phyloP scores from a whole-genome alignment of 805 yeast genomes.

The Myxozyma geophila region DNA sequence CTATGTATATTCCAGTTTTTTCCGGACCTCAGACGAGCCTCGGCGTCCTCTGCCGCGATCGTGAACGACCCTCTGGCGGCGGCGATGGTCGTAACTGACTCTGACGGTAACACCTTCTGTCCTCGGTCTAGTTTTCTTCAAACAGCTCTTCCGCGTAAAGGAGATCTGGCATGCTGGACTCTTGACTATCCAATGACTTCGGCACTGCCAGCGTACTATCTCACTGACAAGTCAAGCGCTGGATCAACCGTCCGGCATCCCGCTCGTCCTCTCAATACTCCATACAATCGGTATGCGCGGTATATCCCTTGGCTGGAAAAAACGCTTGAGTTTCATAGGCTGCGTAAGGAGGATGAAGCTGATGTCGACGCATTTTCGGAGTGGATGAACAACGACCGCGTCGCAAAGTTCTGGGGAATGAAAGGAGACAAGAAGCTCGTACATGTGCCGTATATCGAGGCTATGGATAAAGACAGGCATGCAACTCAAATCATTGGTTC shows the following conservation, averaged over 20 bases:
- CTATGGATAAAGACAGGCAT: slow-evolving; percentile 31
- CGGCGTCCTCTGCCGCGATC: neutral
- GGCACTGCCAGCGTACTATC: neutral
- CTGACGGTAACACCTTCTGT: neutral
- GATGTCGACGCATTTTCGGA: slow-evolving; percentile 29
- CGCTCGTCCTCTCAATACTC: slow-evolving; percentile 2
- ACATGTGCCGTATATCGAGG: slow-evolving; percentile 33
- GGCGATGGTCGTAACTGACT: neutral
- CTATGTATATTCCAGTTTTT: neutral
- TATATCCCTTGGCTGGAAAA: slow-evolving; percentile 33
- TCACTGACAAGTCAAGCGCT: slow-evolving; percentile 3
- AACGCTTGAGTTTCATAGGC: slow-evolving; percentile 21
- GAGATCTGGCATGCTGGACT: neutral
- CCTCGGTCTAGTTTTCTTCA: slow-evolving; percentile 7
- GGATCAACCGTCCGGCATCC: slow-evolving; percentile 16
- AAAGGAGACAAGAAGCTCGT: slow-evolving; percentile 18
- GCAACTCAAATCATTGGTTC: slow-evolving; percentile 35
- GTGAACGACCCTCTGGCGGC: neutral
- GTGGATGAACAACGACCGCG: slow-evolving; percentile 41
- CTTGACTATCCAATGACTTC: neutral
- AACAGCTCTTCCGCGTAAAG: neutral
- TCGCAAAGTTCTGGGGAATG: slow-evolving; percentile 39
- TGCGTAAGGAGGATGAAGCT: slow-evolving; percentile 10
- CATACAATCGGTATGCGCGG: slow-evolving; percentile 34
- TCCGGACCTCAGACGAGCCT: neutral